Evolutionary conservation across 768 basidiomycete species (phyloP).

Genomic region (Mycena galericulata): DNA sequence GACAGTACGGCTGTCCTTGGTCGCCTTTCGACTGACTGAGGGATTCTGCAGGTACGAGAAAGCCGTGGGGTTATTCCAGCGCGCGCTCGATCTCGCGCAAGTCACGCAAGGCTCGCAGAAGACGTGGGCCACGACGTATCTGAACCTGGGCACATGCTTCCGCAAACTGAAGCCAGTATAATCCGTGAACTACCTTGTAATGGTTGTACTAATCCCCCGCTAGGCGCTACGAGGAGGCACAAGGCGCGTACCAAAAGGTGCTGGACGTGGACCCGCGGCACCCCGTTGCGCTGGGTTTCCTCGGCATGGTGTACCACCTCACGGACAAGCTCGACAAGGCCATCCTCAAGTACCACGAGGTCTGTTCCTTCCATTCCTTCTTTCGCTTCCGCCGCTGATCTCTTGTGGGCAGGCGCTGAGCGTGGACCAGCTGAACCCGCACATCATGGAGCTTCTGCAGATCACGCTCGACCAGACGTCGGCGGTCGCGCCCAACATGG

Average conservation of each 20-base stretch:
- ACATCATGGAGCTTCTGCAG: conserved; percentile 84
- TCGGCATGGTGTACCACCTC: conserved; percentile 91
- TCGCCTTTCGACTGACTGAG: not conserved
- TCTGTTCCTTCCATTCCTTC: conserved; percentile 46
- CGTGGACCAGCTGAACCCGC: conserved; percentile 85
- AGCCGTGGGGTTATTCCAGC: conserved; percentile 78
- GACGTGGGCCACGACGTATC: conserved; percentile 90
- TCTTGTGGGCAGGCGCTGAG: conserved; percentile 68
- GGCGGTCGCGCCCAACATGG: conserved; percentile 33
- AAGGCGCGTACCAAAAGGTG: conserved; percentile 79
- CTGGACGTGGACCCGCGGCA: conserved; percentile 90
- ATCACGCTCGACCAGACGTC: conserved; percentile 74
- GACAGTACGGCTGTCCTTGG: conserved; percentile 62
- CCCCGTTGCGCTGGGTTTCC: conserved; percentile 82
- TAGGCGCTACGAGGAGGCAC: conserved; percentile 73
- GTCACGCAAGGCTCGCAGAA: conserved; percentile 87
- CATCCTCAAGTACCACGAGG: conserved; percentile 94
- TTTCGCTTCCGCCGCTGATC: conserved; percentile 11
- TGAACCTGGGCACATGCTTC: conserved; percentile 92
- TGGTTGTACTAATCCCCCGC: conserved; percentile 11
- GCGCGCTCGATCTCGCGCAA: conserved; percentile 84
- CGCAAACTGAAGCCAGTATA: conserved; percentile 79
- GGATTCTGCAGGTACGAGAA: conserved; percentile 67
- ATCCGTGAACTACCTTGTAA: not conserved
- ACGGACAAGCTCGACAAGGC: conserved; percentile 80